These are phyloP conservation scores for Chlamydomonas eustigma DNA, from an alignment of 139 green algal species.

Conservation along the genomic window DNA sequence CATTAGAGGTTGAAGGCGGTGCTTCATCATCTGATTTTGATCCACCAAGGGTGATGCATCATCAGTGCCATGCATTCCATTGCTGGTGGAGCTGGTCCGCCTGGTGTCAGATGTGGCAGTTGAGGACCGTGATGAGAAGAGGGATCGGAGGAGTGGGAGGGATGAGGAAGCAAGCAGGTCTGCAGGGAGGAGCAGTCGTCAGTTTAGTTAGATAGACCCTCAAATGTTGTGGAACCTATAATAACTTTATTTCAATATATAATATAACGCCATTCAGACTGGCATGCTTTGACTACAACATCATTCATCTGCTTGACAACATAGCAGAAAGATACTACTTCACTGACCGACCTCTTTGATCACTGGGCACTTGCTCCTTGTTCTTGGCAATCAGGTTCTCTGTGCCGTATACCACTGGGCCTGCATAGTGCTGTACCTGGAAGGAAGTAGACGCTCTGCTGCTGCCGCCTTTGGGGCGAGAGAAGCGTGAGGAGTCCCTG, in stretches of 20 bases:
- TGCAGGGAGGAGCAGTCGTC: background rate
- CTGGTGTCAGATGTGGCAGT: background rate
- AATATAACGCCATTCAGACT: no score
- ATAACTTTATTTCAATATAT: no score
- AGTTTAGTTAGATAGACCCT: no score
- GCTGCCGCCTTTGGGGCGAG: constrained; percentile 50
- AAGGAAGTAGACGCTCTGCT: constrained; percentile 55
- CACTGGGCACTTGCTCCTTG: constrained; percentile 3
- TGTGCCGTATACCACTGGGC: constrained; percentile 14
- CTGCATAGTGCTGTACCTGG: constrained; percentile 82
- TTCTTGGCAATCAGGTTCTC: constrained; percentile 27
- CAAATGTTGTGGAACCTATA: no score
- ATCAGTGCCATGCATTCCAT: no score
- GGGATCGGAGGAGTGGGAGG: background rate
- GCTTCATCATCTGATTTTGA: no score
- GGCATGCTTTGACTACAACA: no score
- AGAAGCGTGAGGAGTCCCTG: constrained; percentile 66
- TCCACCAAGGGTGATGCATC: no score
- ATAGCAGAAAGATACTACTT: no score
- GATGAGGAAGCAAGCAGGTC: background rate
- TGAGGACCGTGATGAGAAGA: background rate
- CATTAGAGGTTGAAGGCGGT: no score
- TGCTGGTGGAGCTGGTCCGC: background rate
- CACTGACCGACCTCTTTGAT: background rate
- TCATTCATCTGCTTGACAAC: no score